Conservation (phyloP, 768 basidiomycete genomes). For the Macrocybe gigantea region DNA sequence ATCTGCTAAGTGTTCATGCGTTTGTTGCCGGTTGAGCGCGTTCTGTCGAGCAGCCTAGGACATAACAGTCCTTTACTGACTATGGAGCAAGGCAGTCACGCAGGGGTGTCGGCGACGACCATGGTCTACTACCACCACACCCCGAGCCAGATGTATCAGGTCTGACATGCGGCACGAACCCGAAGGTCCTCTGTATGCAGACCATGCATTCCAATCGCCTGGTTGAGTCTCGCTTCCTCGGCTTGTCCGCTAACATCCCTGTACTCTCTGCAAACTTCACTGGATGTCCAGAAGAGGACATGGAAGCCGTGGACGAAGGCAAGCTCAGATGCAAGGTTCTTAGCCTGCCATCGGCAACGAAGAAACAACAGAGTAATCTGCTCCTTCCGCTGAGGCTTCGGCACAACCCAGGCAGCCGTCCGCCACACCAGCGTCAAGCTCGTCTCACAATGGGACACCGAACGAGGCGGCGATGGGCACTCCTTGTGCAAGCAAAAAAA, state of each 20-base stretch:
- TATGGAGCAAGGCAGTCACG: too few species aligned
- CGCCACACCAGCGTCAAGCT: slow-evolving; percentile 34
- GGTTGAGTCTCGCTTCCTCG: too few species aligned
- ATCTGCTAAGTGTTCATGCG: too few species aligned
- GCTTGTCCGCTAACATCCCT: slow-evolving; percentile 58
- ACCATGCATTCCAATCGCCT: slow-evolving; percentile 85
- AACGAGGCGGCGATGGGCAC: slow-evolving; percentile 40
- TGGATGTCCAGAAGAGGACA: slow-evolving; percentile 43
- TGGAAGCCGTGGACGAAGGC: slow-evolving; percentile 8
- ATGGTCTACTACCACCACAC: too few species aligned
- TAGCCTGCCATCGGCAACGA: slow-evolving; percentile 25
- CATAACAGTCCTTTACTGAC: too few species aligned
- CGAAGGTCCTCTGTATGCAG: slow-evolving; percentile 90
- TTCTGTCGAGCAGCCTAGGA: too few species aligned
- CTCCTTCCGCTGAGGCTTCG: slow-evolving; percentile 45
- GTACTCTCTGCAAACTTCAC: slow-evolving; percentile 67
- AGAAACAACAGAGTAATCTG: slow-evolving; percentile 61
- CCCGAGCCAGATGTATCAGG: too few species aligned
- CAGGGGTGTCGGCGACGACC: too few species aligned
- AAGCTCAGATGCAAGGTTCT: slow-evolving; percentile 17
- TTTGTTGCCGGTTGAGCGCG: too few species aligned
- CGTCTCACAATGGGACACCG: slow-evolving; percentile 20
- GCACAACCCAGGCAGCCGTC: slow-evolving; percentile 28
- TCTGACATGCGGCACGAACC: too few species aligned
- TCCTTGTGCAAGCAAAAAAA: slow-evolving; percentile 42